Evolutionary conservation across 192 early-diverging fungal genomes (phyloP), one percentile per base, ranked within the genome.

Genomic region (Cladochytrium replicatum): DNA sequence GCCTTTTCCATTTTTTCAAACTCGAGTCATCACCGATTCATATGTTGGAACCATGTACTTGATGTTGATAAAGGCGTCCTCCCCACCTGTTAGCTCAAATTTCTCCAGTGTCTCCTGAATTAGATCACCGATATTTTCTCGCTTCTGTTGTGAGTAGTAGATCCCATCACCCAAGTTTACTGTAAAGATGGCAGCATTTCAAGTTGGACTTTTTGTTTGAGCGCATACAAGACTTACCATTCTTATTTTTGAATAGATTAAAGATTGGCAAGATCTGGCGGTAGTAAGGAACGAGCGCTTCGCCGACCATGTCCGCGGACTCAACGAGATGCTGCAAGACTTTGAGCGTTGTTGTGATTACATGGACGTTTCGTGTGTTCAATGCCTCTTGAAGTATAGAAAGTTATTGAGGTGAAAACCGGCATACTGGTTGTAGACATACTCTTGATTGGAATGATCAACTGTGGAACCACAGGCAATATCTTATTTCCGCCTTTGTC

Each of bases 41-140:
- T 64, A 64, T 7, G 63, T 64, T 9, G 63, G 60, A 26, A 79
- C 71, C 77, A 79, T 79, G 55, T 79, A 79, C 55, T 79, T 79
- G 65, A 79, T 79, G 56, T 79, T 79, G 58, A 79, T 79, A 60
- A 79, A 79, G n/a, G 77, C 77, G 47, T 79, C 77, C 51, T 79
- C 77, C 15, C 77, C 77, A 17, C 77, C 77, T 0, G 70, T 72
- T 29, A 79, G 48, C 55, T 79, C 77, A 66, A 79, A 79, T 53
- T 79, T 79, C 43, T 79, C 77, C 9, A 79, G 58, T 8, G 77
- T 79, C 44, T 79, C 77, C 51, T 79, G 73, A 46, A 79, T 79
- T 32, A 79, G 54, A 54, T 79, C 77, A 9, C 77, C 77, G 59
- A 79, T 79, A 57, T 79, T 79, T 47, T 79, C 77, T 26, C 77